phyloP scores from a whole-genome alignment of 257 asterid species.

The Asclepias syriaca region DNA sequence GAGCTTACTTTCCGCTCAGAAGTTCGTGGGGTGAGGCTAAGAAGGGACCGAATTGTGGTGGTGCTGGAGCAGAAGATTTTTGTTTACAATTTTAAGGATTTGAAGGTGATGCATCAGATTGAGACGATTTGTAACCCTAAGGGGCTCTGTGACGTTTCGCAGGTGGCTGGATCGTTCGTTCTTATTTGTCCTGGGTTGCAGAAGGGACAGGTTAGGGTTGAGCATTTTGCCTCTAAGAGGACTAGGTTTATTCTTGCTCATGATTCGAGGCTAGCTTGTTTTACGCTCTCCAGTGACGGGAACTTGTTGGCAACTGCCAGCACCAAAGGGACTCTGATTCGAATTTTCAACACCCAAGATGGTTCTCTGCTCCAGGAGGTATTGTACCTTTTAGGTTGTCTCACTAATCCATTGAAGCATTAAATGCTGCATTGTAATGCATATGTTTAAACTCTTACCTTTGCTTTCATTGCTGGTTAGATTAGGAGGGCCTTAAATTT shows the following conservation, averaged over 20 bases:
- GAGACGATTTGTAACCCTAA: conserved; percentile 91
- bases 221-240: conserved; percentile 69
- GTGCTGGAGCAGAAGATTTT: conserved; percentile 81
- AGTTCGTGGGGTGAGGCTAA: conserved; percentile 67
- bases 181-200: conserved; percentile 84
- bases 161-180: conserved; percentile 60
- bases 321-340: conserved; percentile 77
- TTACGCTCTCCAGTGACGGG: conserved; percentile 80
- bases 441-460: neutral
- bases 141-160: conserved; percentile 89
- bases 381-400: neutral
- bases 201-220: conserved; percentile 91
- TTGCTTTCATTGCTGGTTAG: neutral
- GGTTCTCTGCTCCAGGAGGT: conserved; percentile 92
- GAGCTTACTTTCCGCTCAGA: conserved; percentile 80
- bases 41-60: conserved; percentile 73
- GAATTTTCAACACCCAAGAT: conserved; percentile 68
- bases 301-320: conserved; percentile 80
- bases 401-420: neutral
- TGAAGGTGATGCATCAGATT: conserved; percentile 82
- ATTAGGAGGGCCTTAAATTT: too few species aligned
- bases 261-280: conserved; percentile 72
- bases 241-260: conserved; percentile 79
- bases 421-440: neutral
- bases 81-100: conserved; percentile 79